Percentiles rank a stretch among this genome's conserved stretches.
phyloP scores from a whole-genome alignment of 768 basidiomycete species.

The Trametopsis cervina region DNA sequence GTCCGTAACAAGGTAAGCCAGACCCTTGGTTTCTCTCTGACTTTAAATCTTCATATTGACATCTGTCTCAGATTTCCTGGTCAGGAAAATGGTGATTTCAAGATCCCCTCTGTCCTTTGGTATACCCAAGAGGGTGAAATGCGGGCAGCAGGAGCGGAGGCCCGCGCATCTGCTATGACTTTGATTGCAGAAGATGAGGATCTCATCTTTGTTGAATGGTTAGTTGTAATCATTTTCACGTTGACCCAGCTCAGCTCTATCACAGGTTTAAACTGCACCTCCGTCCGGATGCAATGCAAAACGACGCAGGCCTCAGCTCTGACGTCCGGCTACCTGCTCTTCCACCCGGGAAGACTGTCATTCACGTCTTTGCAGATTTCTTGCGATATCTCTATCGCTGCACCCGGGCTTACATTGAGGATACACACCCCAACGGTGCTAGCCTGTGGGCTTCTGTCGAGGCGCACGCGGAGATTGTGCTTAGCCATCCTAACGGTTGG shows the following conservation, averaged over 20 bases:
- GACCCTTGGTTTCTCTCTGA: background rate
- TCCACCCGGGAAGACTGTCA: conserved; percentile 2
- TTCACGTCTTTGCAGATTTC: conserved; percentile 9
- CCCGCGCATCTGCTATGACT: conserved; percentile 31
- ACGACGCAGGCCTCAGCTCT: background rate
- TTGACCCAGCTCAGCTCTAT: background rate
- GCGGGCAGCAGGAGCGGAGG: conserved; percentile 39
- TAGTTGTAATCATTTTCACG: background rate
- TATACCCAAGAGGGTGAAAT: conserved; percentile 35
- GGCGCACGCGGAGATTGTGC: conserved; percentile 39
- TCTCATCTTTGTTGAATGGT: conserved; percentile 15
- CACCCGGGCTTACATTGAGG: conserved; percentile 3
- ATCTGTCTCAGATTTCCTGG: conserved; percentile 29
- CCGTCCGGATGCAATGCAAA: background rate
- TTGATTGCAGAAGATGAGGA: conserved; percentile 36
- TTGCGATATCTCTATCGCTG: conserved; percentile 8
- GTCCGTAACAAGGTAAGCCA: conserved; percentile 33
- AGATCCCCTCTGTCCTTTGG: conserved; percentile 43
- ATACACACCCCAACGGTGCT: conserved; percentile 33
- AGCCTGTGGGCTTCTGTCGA: conserved; percentile 40
- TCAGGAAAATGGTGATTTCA: conserved; percentile 38
- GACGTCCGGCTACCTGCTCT: background rate
- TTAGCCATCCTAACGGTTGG: conserved; percentile 64
- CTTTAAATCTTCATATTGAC: background rate
- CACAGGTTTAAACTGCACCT: conserved; percentile 10